Base-by-base conservation (phyloP, 495 filamentous ascomycete genomes). In the Hyaloscypha finlandica region DNA sequence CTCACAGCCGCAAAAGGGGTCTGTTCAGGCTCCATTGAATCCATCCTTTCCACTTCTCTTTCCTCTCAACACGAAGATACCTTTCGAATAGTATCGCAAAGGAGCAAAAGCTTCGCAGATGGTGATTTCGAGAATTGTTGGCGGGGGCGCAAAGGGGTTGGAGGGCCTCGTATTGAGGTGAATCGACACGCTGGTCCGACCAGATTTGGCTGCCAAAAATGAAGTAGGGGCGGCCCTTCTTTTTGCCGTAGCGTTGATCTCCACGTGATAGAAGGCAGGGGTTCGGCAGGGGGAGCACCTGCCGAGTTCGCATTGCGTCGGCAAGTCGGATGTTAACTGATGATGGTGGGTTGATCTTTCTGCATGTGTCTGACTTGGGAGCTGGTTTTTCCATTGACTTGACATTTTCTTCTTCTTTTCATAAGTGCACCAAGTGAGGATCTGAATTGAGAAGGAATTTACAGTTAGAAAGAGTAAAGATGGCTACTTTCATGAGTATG, bases 1-100 rank as follows among this genome's bases (percentile, higher is more conserved):
- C 86, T 88, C 75, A 96, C 89, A 64, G 91, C 90, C 61, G 87
- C 90, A 80, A 93, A 94, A 78, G 92, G 91, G 76, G 89, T 92
- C 80, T 89, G 84, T 42, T 94, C 91, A 57, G 91, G 85, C 81
- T 93, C 91, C 64, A 88, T 82, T 70, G 86, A 85, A 80, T 94
- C 90, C 92, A 95, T 95, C 57, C 57, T 67, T 61, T 16, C 69
- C 19, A 59, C 29, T 52, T 22, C 61, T 59, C 25, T 32, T 59
- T 61, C 32, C 62, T 56, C 30, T 31, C 37, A 31, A 14, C 42
- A 8, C 0, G 31, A 33, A 33, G 32, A 53, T 29, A 29, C 53
- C 8, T 6, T 56, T 65, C 42, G 22, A 25, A 60, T 2, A 22
- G 31, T 37, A 19, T 61, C 22, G 19, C 12, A 48, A 30, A 61